Conservation (phyloP, 768 basidiomycete species). For the Boletus sensibilis region DNA sequence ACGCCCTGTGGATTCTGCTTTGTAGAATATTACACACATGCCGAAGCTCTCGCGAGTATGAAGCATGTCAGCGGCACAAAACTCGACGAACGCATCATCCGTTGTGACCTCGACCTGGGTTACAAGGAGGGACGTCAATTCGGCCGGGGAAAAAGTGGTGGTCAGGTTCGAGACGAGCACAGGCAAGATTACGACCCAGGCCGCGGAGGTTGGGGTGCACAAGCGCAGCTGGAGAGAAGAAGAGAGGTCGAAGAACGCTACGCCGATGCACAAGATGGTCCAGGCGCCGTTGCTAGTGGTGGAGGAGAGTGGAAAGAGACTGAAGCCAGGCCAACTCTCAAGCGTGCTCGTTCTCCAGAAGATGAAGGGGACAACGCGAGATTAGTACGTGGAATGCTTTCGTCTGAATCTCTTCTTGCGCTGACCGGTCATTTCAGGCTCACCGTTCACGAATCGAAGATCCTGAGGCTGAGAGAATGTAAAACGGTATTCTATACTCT, state of each 20-base stretch:
- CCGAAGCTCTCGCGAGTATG: conserved; percentile 90
- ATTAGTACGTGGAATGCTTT: conserved; percentile 43
- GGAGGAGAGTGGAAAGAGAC: conserved; percentile 84
- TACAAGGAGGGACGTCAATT: conserved; percentile 97
- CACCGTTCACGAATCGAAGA: conserved; percentile 64
- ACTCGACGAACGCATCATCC: conserved; percentile 96
- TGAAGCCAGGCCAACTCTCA: conserved; percentile 49
- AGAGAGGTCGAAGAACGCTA: conserved; percentile 87
- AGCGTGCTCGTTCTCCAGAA: conserved; percentile 74
- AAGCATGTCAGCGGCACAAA: conserved; percentile 97
- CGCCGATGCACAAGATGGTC: conserved; percentile 74
- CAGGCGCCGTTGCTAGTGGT: conserved; percentile 78
- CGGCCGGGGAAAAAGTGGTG: conserved; percentile 95
- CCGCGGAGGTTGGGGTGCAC: conserved; percentile 92
- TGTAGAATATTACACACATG: conserved; percentile 93
- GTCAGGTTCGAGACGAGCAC: conserved; percentile 95
- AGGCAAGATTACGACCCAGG: conserved; percentile 96
- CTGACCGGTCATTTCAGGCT: conserved; percentile 37
- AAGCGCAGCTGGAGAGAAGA: conserved; percentile 76
- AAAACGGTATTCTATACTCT: conserved; percentile 27
- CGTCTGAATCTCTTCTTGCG: conserved; percentile 2
- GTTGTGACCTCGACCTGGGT: conserved; percentile 95
- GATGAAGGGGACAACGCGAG: conserved; percentile 65
- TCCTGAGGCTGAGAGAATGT: conserved; percentile 70
- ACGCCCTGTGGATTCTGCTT: conserved; percentile 96